Base-by-base conservation (phyloP, 169 alveolate species). In the Plasmodium chabaudi region DNA sequence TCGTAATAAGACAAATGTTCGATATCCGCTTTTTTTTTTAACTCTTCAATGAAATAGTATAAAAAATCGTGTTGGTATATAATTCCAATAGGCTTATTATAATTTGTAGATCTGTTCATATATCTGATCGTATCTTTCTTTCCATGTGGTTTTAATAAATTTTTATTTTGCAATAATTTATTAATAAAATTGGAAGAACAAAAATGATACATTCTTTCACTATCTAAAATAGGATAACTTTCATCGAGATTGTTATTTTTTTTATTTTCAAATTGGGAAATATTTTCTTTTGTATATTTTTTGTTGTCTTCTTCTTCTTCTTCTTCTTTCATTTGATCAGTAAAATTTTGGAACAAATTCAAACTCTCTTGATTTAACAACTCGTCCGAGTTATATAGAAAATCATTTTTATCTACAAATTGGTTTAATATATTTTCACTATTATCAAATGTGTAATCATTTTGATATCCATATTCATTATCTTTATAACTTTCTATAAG, bases 31-130 rank as follows among this genome's bases (percentile, higher is more conserved):
- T 68, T 82, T 57, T 56, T 82, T 10, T 55, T 82, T 44, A 77
- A 51, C 6, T 77, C 88, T 56, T 77, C 88, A n/a, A 23, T 74
- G n/a, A 77, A 13, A 12, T 77, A 77, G 49, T 64, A 77, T 39
- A 77, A 51, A 46, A 77, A 77, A 77, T 77, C 88, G 53, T 77
- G 88, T 44, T 77, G 70, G 44, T 77, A 77, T 2, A 77, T 61
- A 42, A 77, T 49, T 25, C 64, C 65, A 2, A 77, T 47, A 12
- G 61, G 49, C n/a, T 77, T 63, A 0, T 53, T 77, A 19, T 63
- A 57, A 69, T 77, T 77, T 39, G 67, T 64, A 0, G 77, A 63
- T 64, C 88, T 77, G 55, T 77, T 77, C 88, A 77, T 77, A 17
- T 23, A 64, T 51, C 64, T 27, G 7, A 44, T 13, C 12, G 88